A percentile compares a stretch with the other conserved stretches of the same genome.
Conservation (phyloP, 495 filamentous ascomycete genomes). For the Podospora fimiseda region DNA sequence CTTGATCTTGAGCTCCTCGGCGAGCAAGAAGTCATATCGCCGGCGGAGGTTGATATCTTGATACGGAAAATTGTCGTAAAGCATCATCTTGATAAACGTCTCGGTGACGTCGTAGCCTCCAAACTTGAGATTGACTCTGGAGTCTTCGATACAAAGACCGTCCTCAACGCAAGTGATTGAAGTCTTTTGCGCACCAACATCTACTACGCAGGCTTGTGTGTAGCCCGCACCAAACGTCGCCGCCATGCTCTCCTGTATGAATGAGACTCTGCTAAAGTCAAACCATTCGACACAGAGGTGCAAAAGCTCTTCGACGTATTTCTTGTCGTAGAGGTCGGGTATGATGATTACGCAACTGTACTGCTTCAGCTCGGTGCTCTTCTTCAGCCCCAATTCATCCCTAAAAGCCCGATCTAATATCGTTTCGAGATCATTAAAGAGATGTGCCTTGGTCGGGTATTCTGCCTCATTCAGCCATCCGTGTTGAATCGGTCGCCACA, state of each 20-base stretch:
- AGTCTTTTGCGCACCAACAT: constrained; percentile 96
- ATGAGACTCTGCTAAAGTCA: constrained; percentile 77
- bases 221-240: constrained; percentile 96
- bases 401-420: constrained; percentile 83
- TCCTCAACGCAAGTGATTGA: constrained; percentile 97
- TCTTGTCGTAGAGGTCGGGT: constrained; percentile 92
- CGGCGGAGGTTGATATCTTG: constrained; percentile 84
- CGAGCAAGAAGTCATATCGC: constrained; percentile 85
- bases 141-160: constrained; percentile 89
- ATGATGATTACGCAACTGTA: constrained; percentile 94
- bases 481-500: constrained; percentile 84
- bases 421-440: constrained; percentile 78
- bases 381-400: constrained; percentile 68
- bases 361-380: constrained; percentile 73
- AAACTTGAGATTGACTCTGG: constrained; percentile 84
- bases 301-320: constrained; percentile 75
- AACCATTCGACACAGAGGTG: constrained; percentile 84
- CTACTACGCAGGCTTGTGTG: constrained; percentile 86
- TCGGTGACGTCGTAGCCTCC: constrained; percentile 91
- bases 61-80: constrained; percentile 91
- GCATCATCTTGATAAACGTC: constrained; percentile 93
- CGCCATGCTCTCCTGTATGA: constrained; percentile 91
- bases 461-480: constrained; percentile 88
- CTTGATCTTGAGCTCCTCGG: constrained; percentile 90
- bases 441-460: constrained; percentile 64